Evolutionary conservation across 768 basidiomycete genomes (phyloP).

Genomic region (Baorangia bicolor): DNA sequence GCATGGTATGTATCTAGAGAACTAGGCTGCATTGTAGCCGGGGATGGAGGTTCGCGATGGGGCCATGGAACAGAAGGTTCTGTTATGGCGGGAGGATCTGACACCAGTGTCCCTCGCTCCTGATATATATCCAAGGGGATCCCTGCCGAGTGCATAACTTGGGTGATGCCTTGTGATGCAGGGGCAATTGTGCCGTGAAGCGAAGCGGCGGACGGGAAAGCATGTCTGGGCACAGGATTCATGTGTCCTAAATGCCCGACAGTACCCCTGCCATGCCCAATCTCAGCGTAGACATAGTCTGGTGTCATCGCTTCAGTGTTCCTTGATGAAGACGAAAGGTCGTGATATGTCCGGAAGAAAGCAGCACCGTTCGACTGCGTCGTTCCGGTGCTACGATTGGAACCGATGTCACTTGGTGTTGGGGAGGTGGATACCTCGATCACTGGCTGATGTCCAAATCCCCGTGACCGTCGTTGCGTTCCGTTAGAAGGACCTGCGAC

Average conservation of each 20-base stretch:
- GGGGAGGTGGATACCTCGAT: conserved; percentile 62
- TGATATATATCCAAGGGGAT: conserved; percentile 23
- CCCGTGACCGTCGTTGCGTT: conserved; percentile 40
- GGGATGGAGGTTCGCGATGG: conserved; percentile 41
- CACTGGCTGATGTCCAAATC: conserved; percentile 52
- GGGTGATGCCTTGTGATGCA: conserved; percentile 32
- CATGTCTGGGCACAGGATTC: conserved; percentile 22
- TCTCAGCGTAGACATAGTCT: conserved; percentile 73
- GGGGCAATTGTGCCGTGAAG: conserved; percentile 22
- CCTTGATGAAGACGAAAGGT: conserved; percentile 39
- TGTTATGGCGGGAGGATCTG: conserved; percentile 11
- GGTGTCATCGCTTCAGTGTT: conserved; percentile 63
- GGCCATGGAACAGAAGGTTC: conserved; percentile 42
- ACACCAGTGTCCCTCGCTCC: conserved; percentile 9
- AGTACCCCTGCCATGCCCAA: conserved; percentile 68
- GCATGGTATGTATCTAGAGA: conserved; percentile 44
- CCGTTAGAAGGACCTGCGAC: conserved; percentile 38
- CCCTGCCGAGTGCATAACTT: conserved; percentile 37
- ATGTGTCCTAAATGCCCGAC: conserved; percentile 17
- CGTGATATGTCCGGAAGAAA: conserved; percentile 63
- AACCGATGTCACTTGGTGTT: conserved; percentile 58
- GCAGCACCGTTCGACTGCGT: conserved; percentile 55
- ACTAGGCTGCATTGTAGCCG: conserved; percentile 32
- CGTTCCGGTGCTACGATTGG: conserved; percentile 51
- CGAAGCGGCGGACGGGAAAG: conserved; percentile 21